A percentile compares a stretch with the other conserved stretches of the same genome.
phyloP scores from a whole-genome alignment of 2,329 filamentous ascomycete genomes.

The Clonostachys sp. region DNA sequence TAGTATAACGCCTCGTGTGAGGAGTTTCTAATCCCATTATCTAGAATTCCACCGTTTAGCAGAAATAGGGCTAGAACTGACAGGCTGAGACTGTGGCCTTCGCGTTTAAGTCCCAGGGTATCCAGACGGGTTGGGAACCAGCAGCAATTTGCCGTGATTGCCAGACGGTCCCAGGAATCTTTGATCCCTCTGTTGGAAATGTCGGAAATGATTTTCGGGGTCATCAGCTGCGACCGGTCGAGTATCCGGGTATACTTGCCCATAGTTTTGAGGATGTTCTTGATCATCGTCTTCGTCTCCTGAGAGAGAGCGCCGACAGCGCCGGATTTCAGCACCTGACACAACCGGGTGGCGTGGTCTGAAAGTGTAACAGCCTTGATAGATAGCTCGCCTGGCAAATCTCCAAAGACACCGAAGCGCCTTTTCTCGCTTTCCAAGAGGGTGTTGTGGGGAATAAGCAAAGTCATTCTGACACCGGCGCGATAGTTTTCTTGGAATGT shows the following conservation, averaged over 20 bases:
- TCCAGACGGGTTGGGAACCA: neutral
- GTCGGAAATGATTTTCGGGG: neutral
- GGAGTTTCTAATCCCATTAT: neutral
- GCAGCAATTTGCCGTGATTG: neutral
- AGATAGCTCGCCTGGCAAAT: neutral
- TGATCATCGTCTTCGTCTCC: neutral
- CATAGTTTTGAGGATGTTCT: neutral
- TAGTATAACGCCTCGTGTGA: neutral
- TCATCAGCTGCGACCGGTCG: neutral
- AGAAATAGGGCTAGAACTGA: neutral
- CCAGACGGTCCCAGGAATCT: neutral
- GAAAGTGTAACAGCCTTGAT: neutral
- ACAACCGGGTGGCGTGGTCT: neutral
- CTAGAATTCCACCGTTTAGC: neutral
- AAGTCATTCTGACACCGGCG: slow-evolving; percentile 14
- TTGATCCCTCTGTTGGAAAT: neutral
- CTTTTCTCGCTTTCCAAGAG: neutral
- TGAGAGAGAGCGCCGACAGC: neutral
- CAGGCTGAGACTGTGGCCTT: neutral
- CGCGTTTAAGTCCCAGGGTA: neutral
- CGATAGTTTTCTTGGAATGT: slow-evolving; percentile 26
- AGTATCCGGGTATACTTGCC: no score
- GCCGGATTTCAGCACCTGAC: neutral
- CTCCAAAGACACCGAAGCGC: neutral
- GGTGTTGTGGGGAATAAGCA: slow-evolving; percentile 12